Evolutionary conservation across 441 rosid species (phyloP).

Genomic region (Populus tomentosa): DNA sequence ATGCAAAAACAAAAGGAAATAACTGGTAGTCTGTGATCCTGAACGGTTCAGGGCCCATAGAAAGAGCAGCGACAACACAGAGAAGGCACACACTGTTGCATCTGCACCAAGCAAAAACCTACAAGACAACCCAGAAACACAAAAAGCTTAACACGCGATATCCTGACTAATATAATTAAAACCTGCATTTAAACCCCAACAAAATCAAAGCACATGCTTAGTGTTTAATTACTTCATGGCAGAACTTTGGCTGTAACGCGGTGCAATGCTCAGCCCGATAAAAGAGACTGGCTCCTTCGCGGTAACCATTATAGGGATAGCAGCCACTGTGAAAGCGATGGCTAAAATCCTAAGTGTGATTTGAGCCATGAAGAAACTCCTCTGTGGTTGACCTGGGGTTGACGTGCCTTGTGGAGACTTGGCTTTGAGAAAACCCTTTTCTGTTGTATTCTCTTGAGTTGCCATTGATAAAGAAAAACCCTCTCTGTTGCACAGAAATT

Average conservation of each 20-base stretch:
- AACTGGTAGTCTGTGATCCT: conserved; percentile 13
- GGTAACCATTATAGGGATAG: conserved; percentile 38
- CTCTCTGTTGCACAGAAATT: background rate
- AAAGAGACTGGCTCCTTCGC: conserved; percentile 21
- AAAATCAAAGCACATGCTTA: background rate
- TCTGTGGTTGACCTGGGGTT: background rate
- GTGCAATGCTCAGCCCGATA: conserved; percentile 24
- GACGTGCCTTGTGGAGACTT: conserved; percentile 6
- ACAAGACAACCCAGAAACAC: conserved; percentile 1
- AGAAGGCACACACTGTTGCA: conserved; percentile 31
- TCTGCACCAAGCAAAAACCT: conserved; percentile 52
- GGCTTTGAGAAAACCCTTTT: conserved; percentile 6
- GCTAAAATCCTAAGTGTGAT: conserved; percentile 36
- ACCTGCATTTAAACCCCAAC: no score
- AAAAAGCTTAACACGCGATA: background rate
- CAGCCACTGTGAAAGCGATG: conserved; percentile 32
- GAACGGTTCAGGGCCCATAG: conserved; percentile 28
- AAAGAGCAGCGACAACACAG: conserved; percentile 35
- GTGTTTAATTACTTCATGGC: conserved; percentile 34
- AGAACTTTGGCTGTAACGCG: conserved; percentile 38
- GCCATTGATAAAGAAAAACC: conserved; percentile 13
- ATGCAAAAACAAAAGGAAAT: conserved; percentile 37
- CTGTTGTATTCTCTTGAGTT: conserved; percentile 9
- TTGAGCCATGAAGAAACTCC: conserved; percentile 31
- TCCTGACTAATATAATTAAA: background rate